phyloP scores from a whole-genome alignment of 768 basidiomycete genomes.

The Artomyces pyxidatus region DNA sequence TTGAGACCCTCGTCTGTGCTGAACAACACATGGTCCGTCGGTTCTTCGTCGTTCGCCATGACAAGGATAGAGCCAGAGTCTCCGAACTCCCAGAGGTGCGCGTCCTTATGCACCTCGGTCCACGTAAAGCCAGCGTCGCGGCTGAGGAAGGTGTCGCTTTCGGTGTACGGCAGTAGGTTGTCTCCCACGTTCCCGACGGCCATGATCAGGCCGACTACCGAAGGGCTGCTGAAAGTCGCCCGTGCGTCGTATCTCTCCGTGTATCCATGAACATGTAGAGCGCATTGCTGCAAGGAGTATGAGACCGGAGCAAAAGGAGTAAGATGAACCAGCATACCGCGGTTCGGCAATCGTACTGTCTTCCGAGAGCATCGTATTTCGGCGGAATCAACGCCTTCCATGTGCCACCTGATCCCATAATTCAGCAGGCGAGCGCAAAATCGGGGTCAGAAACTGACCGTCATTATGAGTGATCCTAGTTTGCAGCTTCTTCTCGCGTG shows the following conservation, averaged over 20 bases:
- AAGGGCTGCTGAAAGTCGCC: slow-evolving; percentile 90
- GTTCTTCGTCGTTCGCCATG: slow-evolving; percentile 91
- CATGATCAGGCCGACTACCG: slow-evolving; percentile 88
- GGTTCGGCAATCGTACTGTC: slow-evolving; percentile 57
- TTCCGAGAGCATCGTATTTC: slow-evolving; percentile 62
- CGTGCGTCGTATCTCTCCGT: slow-evolving; percentile 87
- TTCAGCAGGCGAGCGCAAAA: too few relatives aligned
- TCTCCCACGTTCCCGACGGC: slow-evolving; percentile 96
- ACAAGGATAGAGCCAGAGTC: slow-evolving; percentile 93
- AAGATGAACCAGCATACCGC: slow-evolving; percentile 40
- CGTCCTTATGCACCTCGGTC: slow-evolving; percentile 98
- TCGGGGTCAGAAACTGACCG: too few relatives aligned
- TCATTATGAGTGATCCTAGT: slow-evolving; percentile 95
- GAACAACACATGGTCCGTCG: slow-evolving; percentile 83
- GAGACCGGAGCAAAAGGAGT: neutral
- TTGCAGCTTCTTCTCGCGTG: slow-evolving; percentile 68
- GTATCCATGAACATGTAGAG: slow-evolving; percentile 90
- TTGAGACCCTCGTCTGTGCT: slow-evolving; percentile 81
- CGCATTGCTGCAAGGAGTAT: slow-evolving; percentile 52
- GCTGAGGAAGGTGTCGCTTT: slow-evolving; percentile 92
- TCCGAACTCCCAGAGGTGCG: slow-evolving; percentile 96
- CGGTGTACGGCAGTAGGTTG: slow-evolving; percentile 65
- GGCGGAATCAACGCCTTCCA: slow-evolving; percentile 86
- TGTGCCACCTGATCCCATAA: slow-evolving; percentile 70
- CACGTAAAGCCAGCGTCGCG: slow-evolving; percentile 96